A percentile compares a stretch with the other conserved stretches of the same genome.
Conservation (phyloP, 1,139 yeast species). For the Lodderomyces beijingensis region DNA sequence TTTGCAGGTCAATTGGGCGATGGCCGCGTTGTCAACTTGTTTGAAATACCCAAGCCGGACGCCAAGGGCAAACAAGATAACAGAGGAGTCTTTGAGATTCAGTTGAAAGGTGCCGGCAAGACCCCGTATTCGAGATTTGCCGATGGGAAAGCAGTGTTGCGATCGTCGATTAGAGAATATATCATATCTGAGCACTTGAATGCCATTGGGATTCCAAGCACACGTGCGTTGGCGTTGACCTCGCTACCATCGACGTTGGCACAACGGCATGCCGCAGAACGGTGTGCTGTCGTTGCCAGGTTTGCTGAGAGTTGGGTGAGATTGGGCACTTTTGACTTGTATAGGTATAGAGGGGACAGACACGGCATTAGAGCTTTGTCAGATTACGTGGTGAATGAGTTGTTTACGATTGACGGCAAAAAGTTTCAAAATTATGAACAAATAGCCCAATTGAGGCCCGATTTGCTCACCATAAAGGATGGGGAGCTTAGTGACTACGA, state of each 20-base stretch:
- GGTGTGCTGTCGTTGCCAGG: conserved; percentile 81
- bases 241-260: conserved; percentile 74
- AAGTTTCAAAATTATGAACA: conserved; percentile 34
- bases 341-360: conserved; percentile 70
- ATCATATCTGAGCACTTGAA: conserved; percentile 77
- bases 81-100: conserved; percentile 54
- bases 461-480: conserved; percentile 16
- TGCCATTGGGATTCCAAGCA: conserved; percentile 81
- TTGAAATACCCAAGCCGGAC: conserved; percentile 49
- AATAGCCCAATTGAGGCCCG: conserved; percentile 14
- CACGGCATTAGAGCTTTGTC: conserved; percentile 57
- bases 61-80: conserved; percentile 21
- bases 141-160: conserved; percentile 89
- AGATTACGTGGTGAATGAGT: conserved; percentile 68
- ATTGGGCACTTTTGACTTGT: conserved; percentile 85
- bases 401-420: conserved; percentile 39
- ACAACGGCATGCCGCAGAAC: conserved; percentile 65
- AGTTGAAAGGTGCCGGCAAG: conserved; percentile 85
- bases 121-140: conserved; percentile 95
- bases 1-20: conserved; percentile 98
- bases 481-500: conserved; percentile 59
- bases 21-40: conserved; percentile 82
- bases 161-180: conserved; percentile 86
- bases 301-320: conserved; percentile 87
- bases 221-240: conserved; percentile 75